Percentiles rank a stretch among this genome's conserved stretches.
These are phyloP conservation scores for Leishmania tarentolae DNA, from an alignment of 208 protist species.

Conservation along the genomic window DNA sequence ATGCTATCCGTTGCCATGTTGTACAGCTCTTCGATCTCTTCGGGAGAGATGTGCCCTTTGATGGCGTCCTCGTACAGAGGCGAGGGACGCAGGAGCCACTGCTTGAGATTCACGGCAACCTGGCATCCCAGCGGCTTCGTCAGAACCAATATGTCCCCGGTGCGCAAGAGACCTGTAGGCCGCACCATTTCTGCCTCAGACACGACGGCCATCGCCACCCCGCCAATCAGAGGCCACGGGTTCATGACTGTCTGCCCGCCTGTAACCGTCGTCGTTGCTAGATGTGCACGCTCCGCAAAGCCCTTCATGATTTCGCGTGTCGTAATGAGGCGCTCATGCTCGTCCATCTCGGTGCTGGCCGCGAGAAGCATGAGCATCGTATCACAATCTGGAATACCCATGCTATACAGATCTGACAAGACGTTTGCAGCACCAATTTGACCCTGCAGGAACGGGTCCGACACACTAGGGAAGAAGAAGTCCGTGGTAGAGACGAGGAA, in stretches of 20 bases:
- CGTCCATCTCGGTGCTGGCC: conserved; percentile 92
- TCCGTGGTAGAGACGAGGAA: conserved; percentile 95
- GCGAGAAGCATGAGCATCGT: conserved; percentile 97
- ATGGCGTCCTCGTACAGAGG: conserved; percentile 72
- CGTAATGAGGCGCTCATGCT: conserved; percentile 72
- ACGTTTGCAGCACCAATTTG: conserved; percentile 97
- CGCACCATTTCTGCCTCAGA: conserved; percentile 85
- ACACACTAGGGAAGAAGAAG: conserved; percentile 97
- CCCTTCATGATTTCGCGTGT: conserved; percentile 93
- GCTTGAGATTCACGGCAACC: conserved; percentile 93
- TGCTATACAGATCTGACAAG: conserved; percentile 96
- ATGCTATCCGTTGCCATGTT: conserved; percentile 80
- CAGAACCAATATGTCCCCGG: conserved; percentile 92
- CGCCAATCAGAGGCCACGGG: conserved; percentile 95
- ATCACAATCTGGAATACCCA: conserved; percentile 94
- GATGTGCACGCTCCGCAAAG: conserved; percentile 84
- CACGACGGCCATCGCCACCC: conserved; percentile 90
- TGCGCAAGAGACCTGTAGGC: conserved; percentile 66
- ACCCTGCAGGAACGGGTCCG: conserved; percentile 95
- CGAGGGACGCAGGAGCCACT: conserved; percentile 87
- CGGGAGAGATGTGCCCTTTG: conserved; percentile 48
- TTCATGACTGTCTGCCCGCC: conserved; percentile 97
- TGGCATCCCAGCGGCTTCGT: conserved; percentile 97
- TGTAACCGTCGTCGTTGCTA: conserved; percentile 87
- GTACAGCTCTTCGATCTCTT: conserved; percentile 85